Base-by-base conservation (phyloP, 2,329 filamentous ascomycete genomes). In the Penicillium sp. region DNA sequence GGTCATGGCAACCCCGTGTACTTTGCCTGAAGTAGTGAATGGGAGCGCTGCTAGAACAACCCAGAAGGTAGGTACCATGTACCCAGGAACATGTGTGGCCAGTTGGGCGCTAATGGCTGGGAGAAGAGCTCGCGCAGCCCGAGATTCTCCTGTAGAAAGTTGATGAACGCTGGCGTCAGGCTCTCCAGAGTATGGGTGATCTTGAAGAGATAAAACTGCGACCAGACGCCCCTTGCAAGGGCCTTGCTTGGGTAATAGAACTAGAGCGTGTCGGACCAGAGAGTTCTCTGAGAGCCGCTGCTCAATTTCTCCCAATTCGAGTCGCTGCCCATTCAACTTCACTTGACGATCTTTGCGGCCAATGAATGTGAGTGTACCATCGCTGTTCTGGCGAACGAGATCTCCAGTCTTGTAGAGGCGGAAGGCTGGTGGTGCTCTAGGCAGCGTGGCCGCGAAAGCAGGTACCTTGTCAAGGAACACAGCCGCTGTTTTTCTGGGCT, bases 291-390 rank as follows among this genome's bases (percentile, higher is more conserved):
- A 24, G 9, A 37, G 25, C 12, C 39, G 33, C 4, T 48, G 35
- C 28, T 48, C 47, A 4, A 48, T 36, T n/a, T 48, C 47, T 4
- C 26, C 37, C 2, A 48, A 32, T 4, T 48, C 47, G 2, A 48
- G 3, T 7, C 39, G 39, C 28, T 40, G 39, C 13, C 39, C 39
- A 8, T 29, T 40, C 26, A 40, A 26, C n/a, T 40, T 40, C 2
- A 40, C 39, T 26, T 40, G 39, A 8, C 11, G 11, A 29, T 40
- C 39, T 12, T 38, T 37, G 3, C 47, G 39, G 3, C 47, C 47
- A 1, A 49, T 24, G 38, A 39, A 34, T 5, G 33, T 7, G 5
- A 42, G 25, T 12, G 43, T 27, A 24, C 47, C 47, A 34, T 49
- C 43, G 29, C 29, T 32, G 29, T 32, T 32, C 29, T 32, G 29